These are phyloP conservation scores for Penicillium robsamsonii DNA, from an alignment of 495 filamentous ascomycete species.

Conservation along the genomic window DNA sequence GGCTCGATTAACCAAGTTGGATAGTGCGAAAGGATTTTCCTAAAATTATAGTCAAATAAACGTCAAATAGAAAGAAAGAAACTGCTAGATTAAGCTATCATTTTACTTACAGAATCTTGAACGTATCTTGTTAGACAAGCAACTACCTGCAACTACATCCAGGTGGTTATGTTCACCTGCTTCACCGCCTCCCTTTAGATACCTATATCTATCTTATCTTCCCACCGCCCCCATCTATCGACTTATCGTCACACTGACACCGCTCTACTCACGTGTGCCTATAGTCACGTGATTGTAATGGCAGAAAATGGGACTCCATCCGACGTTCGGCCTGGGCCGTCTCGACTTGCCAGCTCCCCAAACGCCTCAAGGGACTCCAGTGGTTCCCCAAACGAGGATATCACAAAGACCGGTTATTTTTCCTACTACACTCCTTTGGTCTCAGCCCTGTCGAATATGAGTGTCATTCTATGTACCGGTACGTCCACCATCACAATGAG, in stretches of 20 bases:
- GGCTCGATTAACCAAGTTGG: not conserved
- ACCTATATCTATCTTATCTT: not conserved
- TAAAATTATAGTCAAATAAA: not conserved
- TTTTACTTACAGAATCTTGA: not conserved
- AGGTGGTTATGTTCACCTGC: not conserved
- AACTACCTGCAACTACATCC: not conserved
- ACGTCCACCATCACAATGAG: conserved; percentile 28
- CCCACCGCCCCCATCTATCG: not conserved
- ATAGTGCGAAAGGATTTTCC: not conserved
- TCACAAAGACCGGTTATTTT: not conserved
- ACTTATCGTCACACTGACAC: not conserved
- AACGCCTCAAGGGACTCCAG: not conserved
- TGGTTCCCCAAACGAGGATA: not conserved
- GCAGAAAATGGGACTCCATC: conserved; percentile 6
- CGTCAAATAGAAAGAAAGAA: not conserved
- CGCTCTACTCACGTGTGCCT: not conserved
- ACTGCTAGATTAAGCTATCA: not conserved
- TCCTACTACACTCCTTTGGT: not conserved
- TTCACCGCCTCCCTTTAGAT: not conserved
- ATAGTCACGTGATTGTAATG: not conserved
- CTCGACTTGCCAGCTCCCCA: not conserved
- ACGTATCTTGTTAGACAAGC: not conserved
- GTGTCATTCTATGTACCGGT: conserved; percentile 87
- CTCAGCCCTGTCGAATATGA: conserved; percentile 56
- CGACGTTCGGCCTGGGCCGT: not conserved